Base-by-base conservation (phyloP, 192 early-diverging fungal species). In the Coemansia sp. region DNA sequence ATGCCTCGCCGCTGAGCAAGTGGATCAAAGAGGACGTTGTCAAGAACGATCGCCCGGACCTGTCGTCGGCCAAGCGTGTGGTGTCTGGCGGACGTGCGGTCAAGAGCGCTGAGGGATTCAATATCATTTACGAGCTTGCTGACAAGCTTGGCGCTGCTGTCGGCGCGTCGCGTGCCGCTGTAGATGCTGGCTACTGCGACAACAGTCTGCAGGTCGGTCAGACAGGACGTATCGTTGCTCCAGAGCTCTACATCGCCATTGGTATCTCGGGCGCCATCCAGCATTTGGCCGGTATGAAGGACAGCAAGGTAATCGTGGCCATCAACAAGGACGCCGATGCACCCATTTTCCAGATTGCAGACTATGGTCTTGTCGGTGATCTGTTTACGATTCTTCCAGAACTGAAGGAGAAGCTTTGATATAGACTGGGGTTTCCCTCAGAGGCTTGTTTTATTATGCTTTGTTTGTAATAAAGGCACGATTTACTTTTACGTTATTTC, bases 291-390 rank as follows among this genome's bases (percentile, higher is more conserved):
- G 96, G 96, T 72, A 98, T 98, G 96, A 99, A 99, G 84, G 96
- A 99, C 74, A 94, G 92, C 82, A 99, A 99, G 88, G 88, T 89
- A 48, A 99, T 99, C 85, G 96, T 95, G 35, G 93, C 94, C 59
- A 97, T 99, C 82, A 99, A 99, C 90, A 97, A 94, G 85, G 96
- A 99, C 67, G 85, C 94, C 21, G 96, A 99, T 66, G 95, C 94
- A 26, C 96, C 96, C 34, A 99, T 99, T 55, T 99, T 99, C 91
- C 91, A 92, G 84, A 90, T 99, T 48, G 90, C 96, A 28, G 96
- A 99, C 81, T 95, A 94, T 72, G 96, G 96, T 43, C 85, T 99
- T 42, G 95, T 97, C 52, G 94, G 88, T 31, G 96, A 99, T 77
- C 83, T 99, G 74, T 96, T 97, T 83, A 90, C 88, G 64, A 89